These are phyloP conservation scores for Hondaea fermentalgiana DNA, from an alignment of 108 stramenopile species.

Conservation along the genomic window DNA sequence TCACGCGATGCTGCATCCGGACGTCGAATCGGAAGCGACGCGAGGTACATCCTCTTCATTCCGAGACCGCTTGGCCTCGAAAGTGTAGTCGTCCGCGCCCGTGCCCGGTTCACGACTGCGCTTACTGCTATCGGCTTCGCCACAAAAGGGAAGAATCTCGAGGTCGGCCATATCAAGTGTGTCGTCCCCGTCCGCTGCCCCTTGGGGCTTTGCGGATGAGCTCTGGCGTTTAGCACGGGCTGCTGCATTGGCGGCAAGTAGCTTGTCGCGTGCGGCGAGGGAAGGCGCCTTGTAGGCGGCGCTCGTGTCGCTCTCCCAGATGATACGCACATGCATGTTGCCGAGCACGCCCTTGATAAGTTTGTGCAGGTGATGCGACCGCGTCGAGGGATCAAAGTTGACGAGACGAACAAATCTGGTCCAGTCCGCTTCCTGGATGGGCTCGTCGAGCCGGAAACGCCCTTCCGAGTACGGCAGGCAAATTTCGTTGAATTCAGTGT, in stretches of 20 bases:
- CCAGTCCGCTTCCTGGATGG: neutral
- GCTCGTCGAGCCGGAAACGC: neutral
- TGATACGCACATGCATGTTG: neutral
- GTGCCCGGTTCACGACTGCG: neutral
- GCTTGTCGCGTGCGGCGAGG: neutral
- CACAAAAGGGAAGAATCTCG: neutral
- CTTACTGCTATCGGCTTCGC: neutral
- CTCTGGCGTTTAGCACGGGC: neutral
- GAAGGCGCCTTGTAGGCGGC: neutral
- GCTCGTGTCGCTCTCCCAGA: constrained; percentile 2
- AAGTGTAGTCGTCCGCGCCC: too few relatives aligned
- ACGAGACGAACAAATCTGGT: neutral
- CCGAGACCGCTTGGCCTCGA: too few relatives aligned
- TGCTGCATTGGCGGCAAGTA: neutral
- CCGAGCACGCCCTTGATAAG: neutral
- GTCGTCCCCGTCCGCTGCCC: neutral
- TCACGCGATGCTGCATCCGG: too few relatives aligned
- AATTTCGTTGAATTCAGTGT: neutral
- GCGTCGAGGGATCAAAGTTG: neutral
- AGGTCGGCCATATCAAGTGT: neutral
- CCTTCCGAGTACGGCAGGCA: neutral
- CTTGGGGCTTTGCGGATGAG: too few relatives aligned
- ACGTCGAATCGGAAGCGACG: too few relatives aligned
- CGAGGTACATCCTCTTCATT: too few relatives aligned
- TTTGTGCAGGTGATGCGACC: neutral